phyloP scores from a whole-genome alignment of 257 asterid genomes.

The Solanum piurae region DNA sequence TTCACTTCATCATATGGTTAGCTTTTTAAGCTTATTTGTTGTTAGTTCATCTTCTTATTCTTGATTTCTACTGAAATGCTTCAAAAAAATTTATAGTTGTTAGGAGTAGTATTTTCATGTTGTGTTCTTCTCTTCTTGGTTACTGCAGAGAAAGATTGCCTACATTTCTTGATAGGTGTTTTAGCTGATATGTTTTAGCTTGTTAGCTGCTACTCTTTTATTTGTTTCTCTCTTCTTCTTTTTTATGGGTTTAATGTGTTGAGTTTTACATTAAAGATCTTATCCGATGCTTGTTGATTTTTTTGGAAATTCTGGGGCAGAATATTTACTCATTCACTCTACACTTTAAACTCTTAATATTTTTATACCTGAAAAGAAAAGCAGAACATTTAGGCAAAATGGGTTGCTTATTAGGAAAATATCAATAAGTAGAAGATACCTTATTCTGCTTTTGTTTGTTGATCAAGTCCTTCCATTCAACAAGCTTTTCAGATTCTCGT shows the following conservation, averaged over 20 bases:
- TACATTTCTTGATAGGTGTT: background rate
- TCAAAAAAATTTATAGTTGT: background rate
- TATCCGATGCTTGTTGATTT: no score
- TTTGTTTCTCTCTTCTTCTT: background rate
- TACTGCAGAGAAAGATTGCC: background rate
- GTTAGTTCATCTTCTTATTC: background rate
- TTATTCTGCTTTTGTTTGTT: no score
- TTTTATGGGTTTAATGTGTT: background rate
- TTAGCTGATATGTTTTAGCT: background rate
- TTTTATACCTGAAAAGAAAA: no score
- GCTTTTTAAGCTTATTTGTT: background rate
- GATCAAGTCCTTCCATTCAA: no score
- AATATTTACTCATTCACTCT: background rate
- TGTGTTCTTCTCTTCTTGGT: background rate
- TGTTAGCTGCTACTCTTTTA: background rate
- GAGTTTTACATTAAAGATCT: background rate
- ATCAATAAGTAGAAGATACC: no score
- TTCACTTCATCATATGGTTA: background rate
- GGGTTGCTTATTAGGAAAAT: no score
- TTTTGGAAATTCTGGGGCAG: no score
- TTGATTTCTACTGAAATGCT: background rate
- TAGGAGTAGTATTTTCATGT: background rate
- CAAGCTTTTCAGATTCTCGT: no score
- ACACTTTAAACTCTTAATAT: no score
- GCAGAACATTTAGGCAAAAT: no score